Evolutionary conservation across 345 rosid genomes (phyloP), one percentile per base, ranked within the genome.

Genomic region (Theobroma cacao): DNA sequence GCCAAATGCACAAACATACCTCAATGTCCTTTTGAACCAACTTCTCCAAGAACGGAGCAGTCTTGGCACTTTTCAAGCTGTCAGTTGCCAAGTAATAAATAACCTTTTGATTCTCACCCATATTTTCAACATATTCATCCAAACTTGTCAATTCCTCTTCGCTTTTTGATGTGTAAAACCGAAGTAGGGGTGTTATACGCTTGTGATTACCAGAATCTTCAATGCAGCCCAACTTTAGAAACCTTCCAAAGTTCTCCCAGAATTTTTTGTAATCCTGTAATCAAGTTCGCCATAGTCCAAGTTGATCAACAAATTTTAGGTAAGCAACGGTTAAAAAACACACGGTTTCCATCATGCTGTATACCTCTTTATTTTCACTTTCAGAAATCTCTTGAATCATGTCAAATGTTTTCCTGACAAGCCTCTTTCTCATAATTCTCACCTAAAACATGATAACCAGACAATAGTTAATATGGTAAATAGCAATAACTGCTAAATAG

Each of bases 121-220:
- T 96, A 89, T 94, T 92, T 80, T 91, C 98, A 30, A 94, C 87
- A 75, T 96, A 96, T 9, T 91, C 93, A 85, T 96, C 98, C 79
- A 96, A 86, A 87, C 94, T 87, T 12, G 85, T 87, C 86, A 94
- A 80, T 8, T 91, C 98, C 47, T 94, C 95, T 83, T 90, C 98
- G 68, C 84, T 94, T 87, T 96, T 94, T 76, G 99, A 96, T 28
- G 92, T 85, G 87, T 78, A 77, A 83, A 96, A 96, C 63, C 97
- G 83, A 75, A 94, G 91, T 64, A 96, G 76, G 31, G 98, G 97
- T 56, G 97, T 88, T 62, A 96, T 89, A 68, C 98, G 97, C 80
- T 92, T 96, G 85, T 96, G 98, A 81, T 96, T 96, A n/a, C 95
- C 98, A 73, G 94, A 43, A 84, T 96, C 99, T 86, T 96, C 99